Evolutionary conservation across 306 rosid genomes (phyloP).

Genomic region (Vigna radiata): DNA sequence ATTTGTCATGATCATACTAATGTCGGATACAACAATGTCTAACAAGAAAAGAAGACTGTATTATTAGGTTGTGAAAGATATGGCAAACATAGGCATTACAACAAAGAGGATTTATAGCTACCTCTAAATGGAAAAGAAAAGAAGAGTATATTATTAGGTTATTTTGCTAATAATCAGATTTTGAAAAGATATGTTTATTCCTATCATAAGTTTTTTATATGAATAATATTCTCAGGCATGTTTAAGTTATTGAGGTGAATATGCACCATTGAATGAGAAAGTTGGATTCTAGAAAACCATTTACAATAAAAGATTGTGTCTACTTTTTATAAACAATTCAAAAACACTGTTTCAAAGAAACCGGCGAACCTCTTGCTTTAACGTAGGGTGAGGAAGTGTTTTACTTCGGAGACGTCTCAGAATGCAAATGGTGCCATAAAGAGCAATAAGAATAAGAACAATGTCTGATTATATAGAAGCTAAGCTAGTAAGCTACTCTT

Average conservation of each 20-base stretch:
- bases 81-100: too few relatives aligned
- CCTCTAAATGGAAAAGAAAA: too few relatives aligned
- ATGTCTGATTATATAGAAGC: background rate
- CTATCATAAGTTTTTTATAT: background rate
- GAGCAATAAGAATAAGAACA: background rate
- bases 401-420: background rate
- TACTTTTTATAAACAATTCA: background rate
- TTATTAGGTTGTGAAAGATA: too few relatives aligned
- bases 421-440: background rate
- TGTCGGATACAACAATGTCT: too few relatives aligned
- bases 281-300: background rate
- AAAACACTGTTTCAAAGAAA: background rate
- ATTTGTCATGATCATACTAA: too few relatives aligned
- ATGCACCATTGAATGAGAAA: background rate
- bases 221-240: background rate
- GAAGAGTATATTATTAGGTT: too few relatives aligned
- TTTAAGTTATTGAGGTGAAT: background rate
- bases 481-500: conserved; percentile 20
- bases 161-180: background rate
- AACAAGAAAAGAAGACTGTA: too few relatives aligned
- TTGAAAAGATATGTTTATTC: background rate
- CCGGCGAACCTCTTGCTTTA: background rate
- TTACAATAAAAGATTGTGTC: background rate
- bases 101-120: too few relatives aligned
- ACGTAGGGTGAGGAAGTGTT: background rate